Base-by-base conservation (phyloP, 2,329 filamentous ascomycete genomes). In the Sarocladium kiliense region DNA sequence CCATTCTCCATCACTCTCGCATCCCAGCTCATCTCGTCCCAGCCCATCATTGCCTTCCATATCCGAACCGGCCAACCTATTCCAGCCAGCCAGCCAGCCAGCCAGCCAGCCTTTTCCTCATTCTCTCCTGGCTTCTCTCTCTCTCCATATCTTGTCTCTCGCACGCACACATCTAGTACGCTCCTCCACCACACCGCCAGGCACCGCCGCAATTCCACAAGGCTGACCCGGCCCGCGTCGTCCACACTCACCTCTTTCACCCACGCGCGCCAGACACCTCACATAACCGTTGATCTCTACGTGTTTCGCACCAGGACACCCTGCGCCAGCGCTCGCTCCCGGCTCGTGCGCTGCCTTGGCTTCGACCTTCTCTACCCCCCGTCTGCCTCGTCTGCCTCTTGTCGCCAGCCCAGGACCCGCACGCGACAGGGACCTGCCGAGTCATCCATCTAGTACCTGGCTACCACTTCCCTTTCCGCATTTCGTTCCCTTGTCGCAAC, bases 181-280 rank as follows among this genome's bases (percentile, higher is more conserved):
- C 10, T 27, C 44, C 21, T 34, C 47, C 47, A 36, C 47, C 27
- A 51, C 44, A 47, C 44, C 44, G 44, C 41, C 44, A 51, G 30
- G 47, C 47, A 51, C 26, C 47, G 47, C 47, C 47, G 47, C 47
- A 51, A 51, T 51, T 34, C 47, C 47, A 36, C 47, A 51, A 51
- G 47, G 47, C 47, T 51, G 47, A 51, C 47, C 47, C n/a, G 27
- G 47, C 27, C 47, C 47, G 5, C 3, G n/a, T 19, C 26, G 26
- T 27, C 47, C 27, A 51, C 44, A 49, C 44, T 49, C 44, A 18
- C 30, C 18, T 11, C 26, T 27, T 16, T 51, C 47, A 30, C 10
- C 19, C 18, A 16, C 44, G n/a, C n/a, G 25, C 27, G n/a, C n/a
- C 7, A 21, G 6, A 19, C 9, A 51, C 11, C n/a, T 36, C 47